Conservation (phyloP, 75 land plant genomes). For the Ceratopteris richardii region DNA sequence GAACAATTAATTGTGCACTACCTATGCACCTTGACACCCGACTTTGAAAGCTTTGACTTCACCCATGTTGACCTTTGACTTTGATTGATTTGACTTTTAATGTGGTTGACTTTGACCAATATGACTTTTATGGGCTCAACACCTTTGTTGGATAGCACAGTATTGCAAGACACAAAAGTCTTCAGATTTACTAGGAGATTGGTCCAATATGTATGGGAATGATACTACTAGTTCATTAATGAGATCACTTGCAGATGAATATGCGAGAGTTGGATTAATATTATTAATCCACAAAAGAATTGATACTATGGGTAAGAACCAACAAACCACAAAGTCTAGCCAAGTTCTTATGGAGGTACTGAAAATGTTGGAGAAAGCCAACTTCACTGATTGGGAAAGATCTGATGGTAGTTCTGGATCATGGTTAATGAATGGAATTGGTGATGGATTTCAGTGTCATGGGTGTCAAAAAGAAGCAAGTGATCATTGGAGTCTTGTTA, state of each 20-base stretch:
- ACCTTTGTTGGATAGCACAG: conserved; percentile 61
- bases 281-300: conserved; percentile 9
- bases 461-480: conserved; percentile 67
- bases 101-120: too few species aligned
- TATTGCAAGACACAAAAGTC: conserved; percentile 31
- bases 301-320: conserved; percentile 15
- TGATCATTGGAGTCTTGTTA: conserved; percentile 81
- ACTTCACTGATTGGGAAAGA: conserved; percentile 35
- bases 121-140: too few species aligned
- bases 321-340: conserved; percentile 1
- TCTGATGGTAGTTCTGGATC: conserved; percentile 57
- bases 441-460: conserved; percentile 71
- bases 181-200: conserved; percentile 26
- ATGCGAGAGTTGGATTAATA: conserved; percentile 35
- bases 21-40: too few species aligned
- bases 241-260: conserved; percentile 72
- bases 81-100: too few species aligned
- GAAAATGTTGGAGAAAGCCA: conserved; percentile 76
- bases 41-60: too few species aligned
- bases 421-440: conserved; percentile 76
- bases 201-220: conserved; percentile 26
- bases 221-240: conserved; percentile 48
- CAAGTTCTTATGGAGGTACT: conserved; percentile 45
- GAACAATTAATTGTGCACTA: too few species aligned
- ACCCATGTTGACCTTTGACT: too few species aligned